These are phyloP conservation scores for Nicotiana tabacum DNA, from an alignment of 257 asterid genomes.

Conservation along the genomic window DNA sequence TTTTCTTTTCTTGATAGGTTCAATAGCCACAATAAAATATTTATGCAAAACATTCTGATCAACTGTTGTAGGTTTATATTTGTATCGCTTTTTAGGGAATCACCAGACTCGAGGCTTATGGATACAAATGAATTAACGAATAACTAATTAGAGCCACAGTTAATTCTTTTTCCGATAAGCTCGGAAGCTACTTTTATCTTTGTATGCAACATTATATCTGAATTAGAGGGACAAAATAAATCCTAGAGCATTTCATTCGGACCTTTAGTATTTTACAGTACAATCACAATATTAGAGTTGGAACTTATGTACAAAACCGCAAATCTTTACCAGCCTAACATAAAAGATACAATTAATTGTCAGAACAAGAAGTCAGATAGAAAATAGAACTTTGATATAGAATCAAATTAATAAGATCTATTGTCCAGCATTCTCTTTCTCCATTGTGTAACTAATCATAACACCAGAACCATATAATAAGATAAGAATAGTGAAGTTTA, in stretches of 20 bases:
- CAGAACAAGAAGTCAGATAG: background rate
- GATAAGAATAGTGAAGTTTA: background rate
- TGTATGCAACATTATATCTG: background rate
- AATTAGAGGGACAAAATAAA: background rate
- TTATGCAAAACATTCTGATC: background rate
- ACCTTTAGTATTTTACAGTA: background rate
- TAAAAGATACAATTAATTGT: background rate
- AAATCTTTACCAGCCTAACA: background rate
- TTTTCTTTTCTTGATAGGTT: background rate
- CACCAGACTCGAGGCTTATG: background rate
- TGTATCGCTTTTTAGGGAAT: background rate
- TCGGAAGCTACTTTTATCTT: background rate
- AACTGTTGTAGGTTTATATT: background rate
- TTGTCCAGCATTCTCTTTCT: background rate
- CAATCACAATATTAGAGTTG: background rate
- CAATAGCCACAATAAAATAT: background rate
- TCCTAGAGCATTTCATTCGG: background rate
- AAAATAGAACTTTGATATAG: background rate
- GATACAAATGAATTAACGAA: background rate
- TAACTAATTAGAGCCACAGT: background rate
- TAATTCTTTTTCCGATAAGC: background rate
- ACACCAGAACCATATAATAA: background rate
- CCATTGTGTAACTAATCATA: background rate
- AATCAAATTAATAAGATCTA: background rate
- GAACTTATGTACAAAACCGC: background rate